phyloP scores from a whole-genome alignment of 2,329 filamentous ascomycete species.

The Bertia moriformis region DNA sequence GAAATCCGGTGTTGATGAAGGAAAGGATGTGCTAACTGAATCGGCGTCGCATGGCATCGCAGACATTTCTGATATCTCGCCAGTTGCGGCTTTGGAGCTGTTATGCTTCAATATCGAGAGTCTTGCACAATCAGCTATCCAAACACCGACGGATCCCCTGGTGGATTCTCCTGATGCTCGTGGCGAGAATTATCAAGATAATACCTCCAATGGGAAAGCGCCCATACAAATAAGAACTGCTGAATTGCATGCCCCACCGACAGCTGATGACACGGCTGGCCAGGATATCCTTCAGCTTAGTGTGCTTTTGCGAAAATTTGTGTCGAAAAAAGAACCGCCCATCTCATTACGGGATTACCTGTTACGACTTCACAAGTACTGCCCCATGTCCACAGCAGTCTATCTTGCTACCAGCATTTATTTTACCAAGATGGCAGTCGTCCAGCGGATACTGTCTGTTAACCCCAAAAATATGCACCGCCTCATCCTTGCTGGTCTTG shows the following conservation, averaged over 20 bases:
- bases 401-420: background rate
- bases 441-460: background rate
- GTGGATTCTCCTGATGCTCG: background rate
- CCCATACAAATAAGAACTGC: background rate
- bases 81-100: background rate
- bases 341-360: background rate
- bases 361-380: background rate
- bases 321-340: background rate
- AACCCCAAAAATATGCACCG: background rate
- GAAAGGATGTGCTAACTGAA: too few relatives aligned
- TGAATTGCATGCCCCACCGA: background rate
- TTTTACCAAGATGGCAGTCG: background rate
- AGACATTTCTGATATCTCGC: background rate
- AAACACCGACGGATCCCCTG: background rate
- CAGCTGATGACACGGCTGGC: background rate
- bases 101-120: background rate
- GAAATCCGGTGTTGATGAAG: background rate
- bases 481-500: background rate
- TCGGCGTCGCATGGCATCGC: conserved; percentile 3
- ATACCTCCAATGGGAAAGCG: background rate
- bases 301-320: background rate
- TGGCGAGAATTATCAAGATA: too few relatives aligned
- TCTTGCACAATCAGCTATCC: background rate
- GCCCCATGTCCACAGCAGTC: background rate
- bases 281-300: background rate